Conservation (phyloP, 768 basidiomycete species). For the Boletus eberwhitei region DNA sequence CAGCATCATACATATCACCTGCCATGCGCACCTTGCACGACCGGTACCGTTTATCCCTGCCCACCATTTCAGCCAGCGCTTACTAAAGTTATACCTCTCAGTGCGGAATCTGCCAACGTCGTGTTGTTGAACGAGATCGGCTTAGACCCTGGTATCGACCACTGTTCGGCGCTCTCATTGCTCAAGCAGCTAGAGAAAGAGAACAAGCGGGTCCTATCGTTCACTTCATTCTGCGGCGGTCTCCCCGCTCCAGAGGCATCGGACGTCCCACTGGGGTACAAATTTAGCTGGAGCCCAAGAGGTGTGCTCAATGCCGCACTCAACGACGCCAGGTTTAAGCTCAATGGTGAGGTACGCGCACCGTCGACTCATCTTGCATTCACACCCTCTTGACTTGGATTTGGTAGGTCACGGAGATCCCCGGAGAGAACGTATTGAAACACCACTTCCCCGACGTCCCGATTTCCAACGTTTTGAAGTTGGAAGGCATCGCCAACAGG, state of each 20-base stretch:
- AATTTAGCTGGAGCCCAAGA: slow-evolving; percentile 90
- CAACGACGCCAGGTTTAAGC: slow-evolving; percentile 66
- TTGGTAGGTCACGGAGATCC: slow-evolving; percentile 44
- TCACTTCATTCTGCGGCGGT: slow-evolving; percentile 91
- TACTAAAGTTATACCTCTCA: slow-evolving; percentile 19
- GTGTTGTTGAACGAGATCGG: slow-evolving; percentile 88
- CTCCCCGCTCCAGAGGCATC: slow-evolving; percentile 68
- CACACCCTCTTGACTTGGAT: not conserved
- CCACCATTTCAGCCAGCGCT: not conserved
- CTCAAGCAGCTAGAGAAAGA: slow-evolving; percentile 48
- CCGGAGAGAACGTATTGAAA: slow-evolving; percentile 52
- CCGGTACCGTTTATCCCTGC: slow-evolving; percentile 41
- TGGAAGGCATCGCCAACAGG: slow-evolving; percentile 87
- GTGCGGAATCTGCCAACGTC: slow-evolving; percentile 61
- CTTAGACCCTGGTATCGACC: slow-evolving; percentile 87
- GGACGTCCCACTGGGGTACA: slow-evolving; percentile 77
- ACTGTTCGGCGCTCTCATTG: slow-evolving; percentile 78
- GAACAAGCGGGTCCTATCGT: slow-evolving; percentile 60
- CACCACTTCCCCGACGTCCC: slow-evolving; percentile 66
- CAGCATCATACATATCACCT: slow-evolving; percentile 85
- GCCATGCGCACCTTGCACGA: slow-evolving; percentile 67
- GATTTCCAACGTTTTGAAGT: slow-evolving; percentile 52
- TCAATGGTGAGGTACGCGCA: slow-evolving; percentile 49
- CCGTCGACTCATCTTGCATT: not conserved
- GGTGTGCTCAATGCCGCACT: slow-evolving; percentile 81